Base-by-base conservation (phyloP, 129 eudicot genomes). In the Flaveria brownii region DNA sequence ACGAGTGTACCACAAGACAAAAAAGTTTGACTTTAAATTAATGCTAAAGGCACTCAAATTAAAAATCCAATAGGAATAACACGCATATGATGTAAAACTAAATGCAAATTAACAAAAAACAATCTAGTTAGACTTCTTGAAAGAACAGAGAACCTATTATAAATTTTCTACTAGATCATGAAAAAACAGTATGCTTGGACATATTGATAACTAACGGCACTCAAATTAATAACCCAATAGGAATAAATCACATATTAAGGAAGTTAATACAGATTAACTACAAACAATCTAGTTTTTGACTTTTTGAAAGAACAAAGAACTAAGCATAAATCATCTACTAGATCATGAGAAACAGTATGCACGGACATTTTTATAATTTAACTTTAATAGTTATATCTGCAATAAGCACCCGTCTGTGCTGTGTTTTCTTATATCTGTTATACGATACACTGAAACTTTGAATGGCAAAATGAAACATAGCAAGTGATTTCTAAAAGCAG, bases 311-410 rank as follows among this genome's bases (percentile, higher is more conserved):
- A 30, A 70, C 60, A 26, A 26, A 49, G 45, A 71, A 73, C n/a
- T 18, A 41, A 43, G 26, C 5, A 23, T 20, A n/a, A 13, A 61
- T 74, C 51, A 9, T 73, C 23, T 23, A 56, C 68, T 73, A 57
- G 7, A 59, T 74, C 64, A 71, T 71, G 64, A 71, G 64, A 26
- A 26, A 55, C 64, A 30, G 5, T 51, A 52, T 71, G 76, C 76
- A 10, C 28, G 2, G 11, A 50, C 17, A 28, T 17, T 51, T 49
- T 47, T 30, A 71, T 28, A 51, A 16, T 51, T 49, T 12, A 49
- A 11, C 5, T 49, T 15, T 14, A 63, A 30, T 60, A 74, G 26
- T 74, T 36, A 16, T 59, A 73, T 74, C 25, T 22, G 78, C 43
- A 59, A 25, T 59, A 73, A 73, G 50, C 20, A 73, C 3, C 57